phyloP scores from a whole-genome alignment of 208 protist genomes.

The Baffinella frigidus region DNA sequence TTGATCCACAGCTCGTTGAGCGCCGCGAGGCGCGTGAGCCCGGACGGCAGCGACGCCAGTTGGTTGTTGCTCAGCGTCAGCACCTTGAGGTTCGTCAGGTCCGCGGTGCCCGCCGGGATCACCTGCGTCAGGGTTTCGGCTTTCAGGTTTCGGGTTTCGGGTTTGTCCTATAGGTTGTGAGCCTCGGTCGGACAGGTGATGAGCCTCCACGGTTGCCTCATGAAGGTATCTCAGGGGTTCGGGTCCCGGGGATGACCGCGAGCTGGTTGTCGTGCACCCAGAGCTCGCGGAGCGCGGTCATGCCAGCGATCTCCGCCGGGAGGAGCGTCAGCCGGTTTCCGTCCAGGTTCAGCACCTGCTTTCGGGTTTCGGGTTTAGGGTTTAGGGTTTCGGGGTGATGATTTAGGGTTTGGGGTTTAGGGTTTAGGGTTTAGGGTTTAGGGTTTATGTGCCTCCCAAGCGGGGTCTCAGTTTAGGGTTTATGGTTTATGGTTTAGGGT shows the following conservation, averaged over 20 bases:
- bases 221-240: no score
- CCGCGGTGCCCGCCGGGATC: conserved; percentile 34
- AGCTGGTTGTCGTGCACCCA: conserved; percentile 61
- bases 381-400: no score
- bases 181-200: no score
- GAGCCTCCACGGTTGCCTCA: no score
- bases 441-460: not conserved
- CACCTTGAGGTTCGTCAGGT: conserved; percentile 56
- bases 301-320: conserved; percentile 45
- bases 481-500: no score
- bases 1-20: conserved; percentile 56
- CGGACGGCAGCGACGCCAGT: not conserved
- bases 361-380: no score
- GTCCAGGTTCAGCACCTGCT: conserved; percentile 43
- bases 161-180: no score
- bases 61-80: conserved; percentile 63
- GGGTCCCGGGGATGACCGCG: not conserved
- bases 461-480: no score
- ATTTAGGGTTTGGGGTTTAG: no score
- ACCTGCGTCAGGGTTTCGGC: not conserved
- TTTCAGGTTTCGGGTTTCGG: no score
- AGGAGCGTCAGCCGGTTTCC: conserved; percentile 43
- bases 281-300: conserved; percentile 53
- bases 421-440: not conserved
- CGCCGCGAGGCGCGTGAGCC: not conserved